Conservation (phyloP, 805 yeast genomes). For the Candida nitratophila region DNA sequence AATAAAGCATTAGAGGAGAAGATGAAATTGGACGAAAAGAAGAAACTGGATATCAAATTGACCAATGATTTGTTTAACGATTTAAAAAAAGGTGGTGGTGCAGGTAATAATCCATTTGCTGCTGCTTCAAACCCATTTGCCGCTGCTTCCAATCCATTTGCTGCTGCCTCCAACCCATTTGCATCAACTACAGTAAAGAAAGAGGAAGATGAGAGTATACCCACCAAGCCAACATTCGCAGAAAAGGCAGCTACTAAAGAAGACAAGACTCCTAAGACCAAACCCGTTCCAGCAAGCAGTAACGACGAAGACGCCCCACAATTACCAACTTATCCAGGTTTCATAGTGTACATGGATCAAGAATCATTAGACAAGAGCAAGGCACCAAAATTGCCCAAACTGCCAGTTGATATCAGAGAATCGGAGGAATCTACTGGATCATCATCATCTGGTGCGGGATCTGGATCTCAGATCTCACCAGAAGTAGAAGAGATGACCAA, state of each 20-base stretch:
- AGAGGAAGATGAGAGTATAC: neutral
- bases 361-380: slow-evolving; percentile 55
- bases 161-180: slow-evolving; percentile 4
- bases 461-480: slow-evolving; percentile 10
- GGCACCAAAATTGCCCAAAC: slow-evolving; percentile 23
- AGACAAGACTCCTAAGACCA: too few relatives aligned
- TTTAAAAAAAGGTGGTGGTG: neutral
- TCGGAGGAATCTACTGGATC: slow-evolving; percentile 4
- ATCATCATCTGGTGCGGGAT: slow-evolving; percentile 21
- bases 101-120: slow-evolving; percentile 17
- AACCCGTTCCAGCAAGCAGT: neutral
- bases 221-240: slow-evolving; percentile 12
- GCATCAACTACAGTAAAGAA: neutral
- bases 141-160: slow-evolving; percentile 8
- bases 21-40: slow-evolving; percentile 34
- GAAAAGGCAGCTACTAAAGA: slow-evolving; percentile 3
- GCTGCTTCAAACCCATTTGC: slow-evolving; percentile 15
- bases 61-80: slow-evolving; percentile 24
- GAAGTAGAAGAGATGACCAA: slow-evolving; percentile 43
- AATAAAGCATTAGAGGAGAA: slow-evolving; percentile 36
- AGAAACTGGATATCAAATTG: slow-evolving; percentile 30
- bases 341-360: slow-evolving; percentile 60
- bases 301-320: slow-evolving; percentile 8
- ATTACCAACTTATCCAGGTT: slow-evolving; percentile 56
- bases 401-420: slow-evolving; percentile 33